Evolutionary conservation across 495 filamentous ascomycete genomes (phyloP).

Genomic region (Xylaria bambusicola): DNA sequence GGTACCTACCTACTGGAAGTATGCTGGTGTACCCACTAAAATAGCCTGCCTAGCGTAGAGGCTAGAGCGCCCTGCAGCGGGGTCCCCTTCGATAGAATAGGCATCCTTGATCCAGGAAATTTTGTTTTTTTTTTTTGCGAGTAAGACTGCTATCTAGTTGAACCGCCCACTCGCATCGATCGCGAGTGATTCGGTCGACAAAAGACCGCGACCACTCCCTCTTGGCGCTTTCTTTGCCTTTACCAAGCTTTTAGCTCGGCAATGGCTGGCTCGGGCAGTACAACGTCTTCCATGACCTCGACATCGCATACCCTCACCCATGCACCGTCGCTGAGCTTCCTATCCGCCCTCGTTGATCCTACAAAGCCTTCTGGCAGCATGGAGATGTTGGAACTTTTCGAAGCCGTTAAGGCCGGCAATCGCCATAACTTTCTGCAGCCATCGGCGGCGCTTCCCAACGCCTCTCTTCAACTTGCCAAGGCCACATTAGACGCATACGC

Average conservation of each 20-base stretch:
- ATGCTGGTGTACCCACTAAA: neutral
- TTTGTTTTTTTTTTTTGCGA: constrained; percentile 19
- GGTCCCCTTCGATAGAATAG: neutral
- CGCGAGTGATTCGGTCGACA: constrained; percentile 1
- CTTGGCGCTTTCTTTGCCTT: neutral
- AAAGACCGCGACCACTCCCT: neutral
- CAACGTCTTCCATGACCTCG: constrained; percentile 55
- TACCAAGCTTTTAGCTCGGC: constrained; percentile 10
- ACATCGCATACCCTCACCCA: constrained; percentile 57
- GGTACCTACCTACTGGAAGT: too few relatives aligned
- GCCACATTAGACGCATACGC: constrained; percentile 76
- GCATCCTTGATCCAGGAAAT: constrained; percentile 27
- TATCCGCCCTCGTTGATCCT: constrained; percentile 30
- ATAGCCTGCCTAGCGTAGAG: too few relatives aligned
- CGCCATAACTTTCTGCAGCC: constrained; percentile 73
- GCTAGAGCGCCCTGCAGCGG: constrained; percentile 1
- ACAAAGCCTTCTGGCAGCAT: constrained; percentile 35
- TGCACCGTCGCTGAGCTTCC: constrained; percentile 38
- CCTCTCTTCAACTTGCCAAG: constrained; percentile 71
- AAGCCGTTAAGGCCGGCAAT: constrained; percentile 46
- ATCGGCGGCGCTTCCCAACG: constrained; percentile 58
- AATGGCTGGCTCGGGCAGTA: constrained; percentile 52
- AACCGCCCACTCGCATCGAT: constrained; percentile 6
- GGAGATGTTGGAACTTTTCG: constrained; percentile 49
- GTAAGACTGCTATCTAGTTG: neutral